These are phyloP conservation scores for Globisporangium paddicum DNA, from an alignment of 352 stramenopile genomes.

Conservation along the genomic window DNA sequence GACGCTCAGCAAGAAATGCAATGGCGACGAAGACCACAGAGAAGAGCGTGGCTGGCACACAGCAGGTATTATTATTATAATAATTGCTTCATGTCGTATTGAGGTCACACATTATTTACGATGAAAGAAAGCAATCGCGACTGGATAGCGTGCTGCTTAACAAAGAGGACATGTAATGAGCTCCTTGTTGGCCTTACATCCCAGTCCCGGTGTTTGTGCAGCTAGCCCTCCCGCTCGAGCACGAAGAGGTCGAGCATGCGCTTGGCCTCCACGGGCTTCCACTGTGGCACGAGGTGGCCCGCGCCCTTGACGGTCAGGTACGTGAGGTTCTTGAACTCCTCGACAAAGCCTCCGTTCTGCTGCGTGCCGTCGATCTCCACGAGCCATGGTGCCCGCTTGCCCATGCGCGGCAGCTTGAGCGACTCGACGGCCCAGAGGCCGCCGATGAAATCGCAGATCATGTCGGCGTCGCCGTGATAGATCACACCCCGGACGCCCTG, in stretches of 20 bases:
- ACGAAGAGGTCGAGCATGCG: slow-evolving; percentile 72
- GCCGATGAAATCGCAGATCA: slow-evolving; percentile 63
- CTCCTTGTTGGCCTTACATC: not conserved
- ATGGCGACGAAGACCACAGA: not conserved
- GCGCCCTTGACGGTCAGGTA: slow-evolving; percentile 91
- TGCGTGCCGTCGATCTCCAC: slow-evolving; percentile 19
- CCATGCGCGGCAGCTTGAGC: slow-evolving; percentile 37
- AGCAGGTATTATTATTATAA: not conserved
- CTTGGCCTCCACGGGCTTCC: slow-evolving; percentile 66
- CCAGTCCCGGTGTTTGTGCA: not conserved
- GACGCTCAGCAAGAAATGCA: too few relatives aligned
- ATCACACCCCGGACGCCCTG: slow-evolving; percentile 49
- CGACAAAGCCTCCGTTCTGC: slow-evolving; percentile 84
- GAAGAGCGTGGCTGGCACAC: not conserved
- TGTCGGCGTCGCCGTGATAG: slow-evolving; percentile 72
- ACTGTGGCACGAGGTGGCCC: slow-evolving; percentile 86
- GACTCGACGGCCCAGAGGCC: slow-evolving; percentile 69
- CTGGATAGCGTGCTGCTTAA: not conserved
- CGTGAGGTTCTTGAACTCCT: slow-evolving; percentile 74
- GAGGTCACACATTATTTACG: not conserved
- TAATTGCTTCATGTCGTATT: not conserved
- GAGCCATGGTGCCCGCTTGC: slow-evolving; percentile 39
- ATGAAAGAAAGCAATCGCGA: not conserved
- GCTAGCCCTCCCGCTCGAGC: slow-evolving; percentile 25
- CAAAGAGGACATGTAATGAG: not conserved